Evolutionary conservation across 2,329 filamentous ascomycete genomes (phyloP), one percentile per base, ranked within the genome.

Genomic region (Alternaria novae-zelandiae): DNA sequence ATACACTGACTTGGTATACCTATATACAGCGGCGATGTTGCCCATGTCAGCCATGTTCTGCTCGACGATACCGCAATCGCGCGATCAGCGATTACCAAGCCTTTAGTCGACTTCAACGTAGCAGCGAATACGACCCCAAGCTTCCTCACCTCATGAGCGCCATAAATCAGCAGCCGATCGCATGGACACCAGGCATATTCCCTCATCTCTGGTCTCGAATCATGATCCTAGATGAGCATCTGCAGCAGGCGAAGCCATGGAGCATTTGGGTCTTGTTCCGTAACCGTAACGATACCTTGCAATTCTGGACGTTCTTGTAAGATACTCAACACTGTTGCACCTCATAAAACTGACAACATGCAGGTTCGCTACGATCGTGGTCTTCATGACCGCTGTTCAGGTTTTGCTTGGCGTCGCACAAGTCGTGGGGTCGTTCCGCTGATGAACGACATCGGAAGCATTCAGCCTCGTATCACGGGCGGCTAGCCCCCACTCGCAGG

Each of bases 251-350:
- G 3, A 70, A 69, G 49, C 71, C 69, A 49, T 71, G 70, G 71
- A 72, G 67, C 49, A 59, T 73, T 5, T 72, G 69, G 69, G 64
- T 73, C 11, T 36, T 73, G 26, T 72, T 74, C 20, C 62, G 69
- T 6, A 69, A 74, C 55, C 59, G 65, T 3, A 68, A 68, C 43
- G 70, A 73, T 44, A 73, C 69, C 2, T 36, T 72, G 17, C 70
- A 73, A 26, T 73, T 70, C 23, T 73, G 69, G 70, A 71, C 71
- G 6, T 71, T 72, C 32, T 66, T 70, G 68, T 71, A 23, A 61
- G 64, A 28, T 23, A 8, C 0, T 12, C 49, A 10, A 23, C 7
- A n/a, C 15, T 23, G n/a, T 8, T 15, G 11, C 28, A 32, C 17
- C 6, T 13, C 28, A 21, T 20, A 4, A 51, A 8, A 51, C 28